Base-by-base conservation (phyloP, 2,329 filamentous ascomycete species). In the Seiridium unicorne region DNA sequence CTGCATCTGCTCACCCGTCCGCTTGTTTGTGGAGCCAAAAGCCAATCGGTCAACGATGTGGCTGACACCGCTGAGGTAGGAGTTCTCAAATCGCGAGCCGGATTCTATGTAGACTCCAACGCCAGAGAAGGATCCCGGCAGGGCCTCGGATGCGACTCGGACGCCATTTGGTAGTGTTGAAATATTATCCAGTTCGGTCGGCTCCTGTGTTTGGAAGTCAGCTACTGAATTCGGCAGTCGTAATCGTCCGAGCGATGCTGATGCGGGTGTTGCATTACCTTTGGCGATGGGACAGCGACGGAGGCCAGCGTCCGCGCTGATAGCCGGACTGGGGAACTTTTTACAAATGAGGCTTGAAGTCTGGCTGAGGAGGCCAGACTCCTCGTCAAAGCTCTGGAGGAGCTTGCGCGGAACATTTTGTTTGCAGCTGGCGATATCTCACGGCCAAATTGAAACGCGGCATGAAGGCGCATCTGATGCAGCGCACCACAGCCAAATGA, bases 41-140 rank as follows among this genome's bases (percentile, higher is more conserved):
- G 95, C 95, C 44, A 99, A 78, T 4, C 95, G 86, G 76, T 99
- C 95, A 83, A 97, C 91, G 67, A 99, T 96, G 76, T 99, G 95
- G 73, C 93, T 97, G 35, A 96, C 91, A 49, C 95, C 95, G 61
- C 92, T 89, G 58, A 99, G 81, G 53, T 88, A 87, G 47, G 88
- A 84, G 73, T 91, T 94, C 76, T 99, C 95, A 79, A 95, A 98
- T 66, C 95, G 87, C 58, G 95, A 98, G 13, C 95, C 95, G 36
- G 92, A 93, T 74, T 98, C 93, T 71, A 99, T 87, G 78, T 97
- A 99, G 63, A 98, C 92, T 49, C 95, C 95, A 13, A 99, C 90
- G 55, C 93, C 95, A 3, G 93, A 91, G 75, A 99, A 99, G 67
- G 93, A 93, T 47, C 95, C 95, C 1, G 94, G 93, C 9, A 98